Base-by-base conservation (phyloP, 345 rosid genomes). In the Populus alba region DNA sequence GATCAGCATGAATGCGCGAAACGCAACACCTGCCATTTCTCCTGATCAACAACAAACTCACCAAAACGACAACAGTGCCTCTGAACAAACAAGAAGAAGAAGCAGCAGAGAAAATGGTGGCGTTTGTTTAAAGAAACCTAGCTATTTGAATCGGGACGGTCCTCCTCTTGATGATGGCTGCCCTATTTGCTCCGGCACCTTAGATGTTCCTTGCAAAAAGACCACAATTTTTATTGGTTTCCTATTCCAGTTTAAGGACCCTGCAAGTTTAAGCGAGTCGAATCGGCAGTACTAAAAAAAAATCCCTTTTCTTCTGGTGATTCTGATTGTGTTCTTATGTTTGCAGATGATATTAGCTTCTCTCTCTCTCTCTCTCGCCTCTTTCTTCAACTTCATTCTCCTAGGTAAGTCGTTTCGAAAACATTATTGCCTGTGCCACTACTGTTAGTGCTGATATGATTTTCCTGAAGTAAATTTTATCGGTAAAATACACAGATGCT, bases 111-210 rank as follows among this genome's bases (percentile, higher is more conserved):
- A 7, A 20, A 73, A 78, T 59, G 83, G 47, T 43, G n/a, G 25
- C 18, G 67, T 51, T 12, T 84, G 69, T 18, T 53, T 53, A 17
- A 88, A 87, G 23, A 79, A 61, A 71, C 80, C 80, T 77, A 71
- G 66, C 38, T 38, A 38, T 20, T 12, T 5, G 17, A 49, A 25
- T 33, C 29, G 37, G 31, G 63, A 17, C 7, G 82, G 77, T 47
- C 97, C 97, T 81, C 97, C 97, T 1, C 85, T 80, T 6, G 98
- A 92, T 62, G 98, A 95, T 79, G 83, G 90, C 63, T 92, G 97
- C 71, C 95, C 97, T 23, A 91, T 95, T 81, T 95, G 95, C 80
- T 93, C 91, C 76, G 87, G 91, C 29, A 74, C 88, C 67, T 95
- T 88, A 81, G 72, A 85, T 66, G 78, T 95, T 79, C 90, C 97